Evolutionary conservation across 2,329 filamentous ascomycete species (phyloP), one percentile per base, ranked within the genome.

Genomic region (Coniochaeta ligniaria): DNA sequence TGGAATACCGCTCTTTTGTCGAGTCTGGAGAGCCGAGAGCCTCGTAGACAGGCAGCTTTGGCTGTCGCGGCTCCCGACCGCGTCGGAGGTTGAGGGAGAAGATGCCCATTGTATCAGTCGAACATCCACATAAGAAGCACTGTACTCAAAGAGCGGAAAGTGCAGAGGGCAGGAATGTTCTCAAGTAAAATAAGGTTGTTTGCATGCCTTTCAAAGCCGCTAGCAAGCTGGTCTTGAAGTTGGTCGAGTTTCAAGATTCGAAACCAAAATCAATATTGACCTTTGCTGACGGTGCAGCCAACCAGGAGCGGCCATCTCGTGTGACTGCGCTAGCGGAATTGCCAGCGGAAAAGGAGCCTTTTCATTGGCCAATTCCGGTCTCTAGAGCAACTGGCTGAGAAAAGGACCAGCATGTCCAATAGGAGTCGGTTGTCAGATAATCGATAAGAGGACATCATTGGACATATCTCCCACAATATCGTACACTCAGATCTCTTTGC

Each of bases 1-100:
- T 78, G 2, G 82, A 83, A 60, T 75, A 76, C 61, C 77, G 78
- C 61, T 84, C 82, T 66, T 84, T 83, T 22, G 69, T 74, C 1
- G 75, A 67, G 5, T 65, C 63, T 8, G 67, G 72, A 2, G 74
- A 67, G 26, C 70, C 66, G 41, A 78, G 60, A 60, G 77, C 77
- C 64, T 81, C 78, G 70, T 84, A 84, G 12, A 83, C 65, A 22
- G 83, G 83, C 31, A 85, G 73, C 63, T 71, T 73, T 11, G 69
- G 67, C 36, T 69, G 68, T 58, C 74, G 78, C 58, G 74, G 69
- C 64, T 79, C 76, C 64, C 80, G 78, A 59, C 77, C 72, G 60
- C 79, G 78, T 65, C 83, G 67, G 45, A 75, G 76, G 61, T 78
- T 81, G 54, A 73, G 70, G 45, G 79, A 74, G 60, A 80, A 71